phyloP scores from a whole-genome alignment of 2,329 filamentous ascomycete species.

The Elsinoe australis region DNA sequence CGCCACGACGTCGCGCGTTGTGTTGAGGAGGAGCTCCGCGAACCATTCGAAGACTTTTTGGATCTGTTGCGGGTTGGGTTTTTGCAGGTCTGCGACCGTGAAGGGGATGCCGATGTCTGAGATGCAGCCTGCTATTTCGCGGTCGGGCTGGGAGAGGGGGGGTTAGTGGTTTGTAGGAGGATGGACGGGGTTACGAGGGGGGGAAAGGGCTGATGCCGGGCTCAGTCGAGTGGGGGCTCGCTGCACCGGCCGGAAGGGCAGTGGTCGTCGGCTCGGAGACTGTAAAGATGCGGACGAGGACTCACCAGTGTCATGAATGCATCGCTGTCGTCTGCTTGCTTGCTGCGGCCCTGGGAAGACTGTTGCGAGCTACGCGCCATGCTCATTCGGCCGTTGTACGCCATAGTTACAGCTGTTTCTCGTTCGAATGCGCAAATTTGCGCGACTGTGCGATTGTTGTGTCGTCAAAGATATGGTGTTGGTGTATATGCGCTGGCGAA shows the following conservation, averaged over 20 bases:
- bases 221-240: no score
- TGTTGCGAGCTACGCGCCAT: constrained; percentile 38
- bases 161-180: constrained; percentile 10
- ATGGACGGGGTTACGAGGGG: background rate
- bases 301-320: constrained; percentile 46
- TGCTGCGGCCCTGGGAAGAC: constrained; percentile 29
- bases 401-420: constrained; percentile 30
- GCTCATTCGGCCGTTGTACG: constrained; percentile 46
- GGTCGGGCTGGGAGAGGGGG: constrained; percentile 46
- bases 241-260: no score
- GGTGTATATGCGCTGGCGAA: no score
- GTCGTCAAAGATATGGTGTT: background rate
- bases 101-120: constrained; percentile 93
- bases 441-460: background rate
- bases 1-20: constrained; percentile 85
- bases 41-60: constrained; percentile 99
- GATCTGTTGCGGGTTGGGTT: constrained; percentile 87
- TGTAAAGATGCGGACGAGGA: constrained; percentile 14
- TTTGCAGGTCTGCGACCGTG: constrained; percentile 76
- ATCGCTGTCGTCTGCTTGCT: constrained; percentile 39
- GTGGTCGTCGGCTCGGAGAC: no score
- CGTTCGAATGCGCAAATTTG: background rate
- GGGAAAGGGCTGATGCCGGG: background rate
- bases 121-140: constrained; percentile 92
- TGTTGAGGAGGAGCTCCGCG: constrained; percentile 86